Conservation (phyloP, 192 early-diverging fungal genomes). For the Podila minutissima region DNA sequence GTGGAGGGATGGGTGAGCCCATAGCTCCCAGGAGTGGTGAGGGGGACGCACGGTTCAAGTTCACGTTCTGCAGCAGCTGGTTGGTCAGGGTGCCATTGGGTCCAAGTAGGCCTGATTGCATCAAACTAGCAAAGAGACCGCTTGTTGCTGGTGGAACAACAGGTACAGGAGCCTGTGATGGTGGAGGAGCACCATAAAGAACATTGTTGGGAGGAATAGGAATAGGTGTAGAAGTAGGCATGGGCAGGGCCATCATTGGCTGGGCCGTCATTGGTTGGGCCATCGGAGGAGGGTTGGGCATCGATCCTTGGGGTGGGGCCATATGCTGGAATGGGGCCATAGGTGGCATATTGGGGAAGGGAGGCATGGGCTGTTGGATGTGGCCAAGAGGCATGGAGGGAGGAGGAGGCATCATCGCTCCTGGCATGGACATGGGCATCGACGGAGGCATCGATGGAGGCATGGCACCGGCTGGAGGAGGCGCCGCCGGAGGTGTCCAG, state of each 20-base stretch:
- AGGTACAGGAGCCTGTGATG: neutral
- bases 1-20: slow-evolving; percentile 5
- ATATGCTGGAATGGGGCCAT: neutral
- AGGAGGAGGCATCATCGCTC: neutral
- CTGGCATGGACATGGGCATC: neutral
- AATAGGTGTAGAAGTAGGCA: neutral
- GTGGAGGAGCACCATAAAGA: too few species aligned
- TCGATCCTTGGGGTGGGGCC: neutral
- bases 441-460: neutral
- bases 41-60: slow-evolving; percentile 9
- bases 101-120: slow-evolving; percentile 40
- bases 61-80: slow-evolving; percentile 32
- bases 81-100: slow-evolving; percentile 28
- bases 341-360: slow-evolving; percentile 7
- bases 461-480: slow-evolving; percentile 4
- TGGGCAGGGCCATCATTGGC: neutral
- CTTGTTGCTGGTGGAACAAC: slow-evolving; percentile 12
- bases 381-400: slow-evolving; percentile 2
- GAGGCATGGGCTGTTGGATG: neutral
- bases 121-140: slow-evolving; percentile 38
- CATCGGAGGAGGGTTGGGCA: neutral
- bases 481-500: slow-evolving; percentile 24
- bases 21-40: slow-evolving; percentile 20
- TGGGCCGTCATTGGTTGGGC: neutral
- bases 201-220: neutral